Base-by-base conservation (phyloP, 768 basidiomycete genomes). In the Rhodotorula diobovata region DNA sequence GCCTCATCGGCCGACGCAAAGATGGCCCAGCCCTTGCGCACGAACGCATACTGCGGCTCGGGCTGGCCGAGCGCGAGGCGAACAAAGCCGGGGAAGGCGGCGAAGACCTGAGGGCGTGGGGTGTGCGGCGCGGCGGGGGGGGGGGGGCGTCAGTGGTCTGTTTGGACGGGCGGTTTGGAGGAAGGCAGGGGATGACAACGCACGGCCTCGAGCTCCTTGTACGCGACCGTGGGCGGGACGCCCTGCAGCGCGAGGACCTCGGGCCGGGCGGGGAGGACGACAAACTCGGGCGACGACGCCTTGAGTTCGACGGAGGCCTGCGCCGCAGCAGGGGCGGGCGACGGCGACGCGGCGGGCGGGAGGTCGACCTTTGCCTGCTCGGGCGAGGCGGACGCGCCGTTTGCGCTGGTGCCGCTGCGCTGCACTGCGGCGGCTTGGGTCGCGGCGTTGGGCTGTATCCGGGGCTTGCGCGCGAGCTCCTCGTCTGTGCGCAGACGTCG, bases 201-300 rank as follows among this genome's bases (percentile, higher is more conserved):
- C 51, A 78, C 77, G 21, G 56, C 66, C 37, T 76, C 71, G 25
- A 78, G 68, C 8, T 70, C 71, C 6, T 56, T 45, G 18, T 66
- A 34, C 16, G 66, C 48, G 25, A 77, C 56, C 2, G 62, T 68
- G 2, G 68, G 66, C 28, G 73, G 59, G 11, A 78, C 56, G n/a
- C 68, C 46, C 51, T 70, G 66, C 54, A 76, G 55, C 54, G 71
- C 45, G 11, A 78, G 37, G 46, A 61, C 65, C 34, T 71, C 54
- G 28, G 73, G 66, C 51, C 41, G 23, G 0, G 64, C 54, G 15
- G 70, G 72, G 35, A 76, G 56, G 25, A 66, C 32, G 35, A 77
- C 61, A n/a, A 34, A 55, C 56, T 75, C 76, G 9, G 71, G 59
- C 21, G 39, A 37, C 7, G 37, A 18, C 15, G 61, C 14, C 46